Evolutionary conservation across 2,329 filamentous ascomycete species (phyloP), one percentile per base, ranked within the genome.

Genomic region (Colletotrichum magnum): DNA sequence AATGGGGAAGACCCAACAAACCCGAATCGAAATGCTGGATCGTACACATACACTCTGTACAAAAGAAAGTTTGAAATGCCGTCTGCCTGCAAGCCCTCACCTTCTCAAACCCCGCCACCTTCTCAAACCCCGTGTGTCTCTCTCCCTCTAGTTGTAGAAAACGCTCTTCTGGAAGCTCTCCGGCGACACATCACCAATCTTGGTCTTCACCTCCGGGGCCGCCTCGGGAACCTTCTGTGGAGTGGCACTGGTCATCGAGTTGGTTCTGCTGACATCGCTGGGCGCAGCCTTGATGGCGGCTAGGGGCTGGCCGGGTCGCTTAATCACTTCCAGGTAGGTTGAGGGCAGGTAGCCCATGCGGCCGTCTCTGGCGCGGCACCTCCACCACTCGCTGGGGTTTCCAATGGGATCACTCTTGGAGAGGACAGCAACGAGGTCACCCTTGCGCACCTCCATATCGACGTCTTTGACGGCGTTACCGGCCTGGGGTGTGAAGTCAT

Each of bases 371-470:
- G 95, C 93, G 64, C 96, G 89, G 81, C 97, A 99, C 73, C 92
- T 90, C 96, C 96, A 99, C 96, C 96, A 99, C 78, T 99, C 95
- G 60, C 93, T 96, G 5, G 94, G 90, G 75, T 96, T 94, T 51
- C 96, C 96, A 77, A 95, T 89, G 0, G 96, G 96, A 76, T 99
- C 96, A 18, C 90, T 93, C 84, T 98, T 98, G 83, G 92, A 92
- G 63, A 99, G 87, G 1, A 99, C 94, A 28, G 96, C 96, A 16
- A 99, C 95, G 61, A 98, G 90, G 75, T 99, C 96, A 69, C 95
- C 95, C 84, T 97, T 98, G 83, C 93, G 95, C 26, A 97, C 95
- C 43, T 93, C 91, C 15, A 99, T 87, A 77, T 99, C 97, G 74
- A 98, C 90, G 41, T 93, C 94, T 70, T 91, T 83, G 21, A 86